Evolutionary conservation across 2,329 filamentous ascomycete genomes (phyloP), one percentile per base, ranked within the genome.

Genomic region (Aspergillus fumigatiaffinis): DNA sequence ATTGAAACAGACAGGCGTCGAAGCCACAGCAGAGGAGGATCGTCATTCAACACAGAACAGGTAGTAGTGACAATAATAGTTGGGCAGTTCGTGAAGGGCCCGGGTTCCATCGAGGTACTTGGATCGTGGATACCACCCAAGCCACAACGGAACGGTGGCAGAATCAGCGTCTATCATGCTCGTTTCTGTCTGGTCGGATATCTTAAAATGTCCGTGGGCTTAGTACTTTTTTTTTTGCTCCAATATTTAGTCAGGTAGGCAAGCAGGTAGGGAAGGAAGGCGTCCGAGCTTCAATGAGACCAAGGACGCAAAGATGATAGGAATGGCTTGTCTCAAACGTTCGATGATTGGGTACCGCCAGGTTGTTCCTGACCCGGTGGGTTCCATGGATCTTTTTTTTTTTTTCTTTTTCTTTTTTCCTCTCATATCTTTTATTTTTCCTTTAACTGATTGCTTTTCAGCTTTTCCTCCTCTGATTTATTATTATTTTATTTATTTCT

Each of bases 321-420:
- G 26, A 50, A 55, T 38, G 49, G 49, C 49, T 52, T 55, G 25
- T 23, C 20, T 47, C 12, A 12, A 51, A 42, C 20, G 23, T 23
- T 23, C 10, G 38, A 44, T 55, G 53, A 55, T 55, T 55, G 53
- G 53, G 53, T 55, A 55, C 53, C 53, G 49, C 25, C 20, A 38
- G 26, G 20, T 17, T 38, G 53, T 48, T 50, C 53, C 53, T 51
- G 49, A 42, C 53, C 49, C 47, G 14, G 50, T 53, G 35, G 32
- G 25, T 42, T 28, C 55, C 29, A 53, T 25, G 50, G 49, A 9
- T 21, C 2, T 12, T 20, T 21, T 44, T 44, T 21, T n/a, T 20
- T 44, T 3, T 1, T 21, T 44, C 4, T 10, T 44, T 9, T 12
- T 21, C 4, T 21, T 3, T 21, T 21, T 3, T 44, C 9, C 20